phyloP scores from a whole-genome alignment of 257 asterid genomes.

The Solanum corneliomulleri region DNA sequence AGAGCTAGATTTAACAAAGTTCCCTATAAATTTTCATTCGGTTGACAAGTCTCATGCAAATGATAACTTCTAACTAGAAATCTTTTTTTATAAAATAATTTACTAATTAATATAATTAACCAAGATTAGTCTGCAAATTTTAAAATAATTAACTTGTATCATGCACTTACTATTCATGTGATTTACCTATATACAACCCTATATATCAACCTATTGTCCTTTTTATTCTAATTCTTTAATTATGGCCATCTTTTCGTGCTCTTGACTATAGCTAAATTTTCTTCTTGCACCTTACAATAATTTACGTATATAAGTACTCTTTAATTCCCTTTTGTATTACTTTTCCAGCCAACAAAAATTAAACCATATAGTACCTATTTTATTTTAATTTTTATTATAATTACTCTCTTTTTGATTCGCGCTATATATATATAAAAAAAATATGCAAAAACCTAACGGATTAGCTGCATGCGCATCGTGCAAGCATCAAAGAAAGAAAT shows the following conservation, averaged over 20 bases:
- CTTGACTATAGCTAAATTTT: constrained; percentile 18
- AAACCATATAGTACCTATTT: not conserved
- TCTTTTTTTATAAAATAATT: not conserved
- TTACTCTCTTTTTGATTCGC: not conserved
- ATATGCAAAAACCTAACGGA: not conserved
- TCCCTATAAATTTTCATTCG: not conserved
- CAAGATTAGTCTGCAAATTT: not conserved
- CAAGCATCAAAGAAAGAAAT: constrained; percentile 91
- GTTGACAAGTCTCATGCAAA: not conserved
- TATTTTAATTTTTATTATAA: not conserved
- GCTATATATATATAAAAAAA: not conserved
- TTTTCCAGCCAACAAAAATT: not conserved
- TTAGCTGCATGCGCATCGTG: constrained; percentile 82
- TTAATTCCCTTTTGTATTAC: not conserved
- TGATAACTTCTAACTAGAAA: not conserved
- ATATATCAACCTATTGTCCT: not conserved
- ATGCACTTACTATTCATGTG: constrained; percentile 20
- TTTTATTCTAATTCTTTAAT: not conserved
- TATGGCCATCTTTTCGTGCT: constrained; percentile 38
- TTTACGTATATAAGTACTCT: constrained; percentile 17
- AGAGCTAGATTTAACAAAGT: not conserved
- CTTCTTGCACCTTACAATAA: constrained; percentile 5
- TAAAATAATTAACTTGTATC: not conserved
- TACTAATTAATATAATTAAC: no score
- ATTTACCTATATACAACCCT: constrained; percentile 21